These are phyloP conservation scores for Candida buenavistaensis DNA, from an alignment of 1,139 yeast genomes.

Conservation along the genomic window DNA sequence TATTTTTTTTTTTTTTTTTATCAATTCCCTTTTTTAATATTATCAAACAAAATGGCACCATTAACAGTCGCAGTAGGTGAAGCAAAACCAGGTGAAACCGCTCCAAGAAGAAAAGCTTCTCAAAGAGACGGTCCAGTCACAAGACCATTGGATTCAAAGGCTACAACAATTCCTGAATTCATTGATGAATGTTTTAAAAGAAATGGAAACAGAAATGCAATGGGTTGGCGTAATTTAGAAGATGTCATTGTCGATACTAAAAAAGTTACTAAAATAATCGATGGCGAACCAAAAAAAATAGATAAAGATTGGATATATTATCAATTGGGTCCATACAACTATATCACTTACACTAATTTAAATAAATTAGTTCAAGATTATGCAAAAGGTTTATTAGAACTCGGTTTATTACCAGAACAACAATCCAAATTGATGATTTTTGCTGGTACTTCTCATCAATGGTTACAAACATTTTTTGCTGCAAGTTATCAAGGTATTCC, in stretches of 20 bases:
- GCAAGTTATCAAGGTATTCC: slow-evolving; percentile 77
- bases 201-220: slow-evolving; percentile 54
- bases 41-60: no score
- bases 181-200: slow-evolving; percentile 62
- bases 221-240: slow-evolving; percentile 79
- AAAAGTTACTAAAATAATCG: slow-evolving; percentile 69
- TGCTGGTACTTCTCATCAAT: slow-evolving; percentile 80
- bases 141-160: slow-evolving; percentile 61
- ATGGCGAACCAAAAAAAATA: slow-evolving; percentile 70
- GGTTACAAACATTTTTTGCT: slow-evolving; percentile 90
- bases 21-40: no score
- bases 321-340: slow-evolving; percentile 74
- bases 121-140: slow-evolving; percentile 55
- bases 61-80: slow-evolving; percentile 74
- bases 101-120: slow-evolving; percentile 77
- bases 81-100: slow-evolving; percentile 84
- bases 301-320: slow-evolving; percentile 87
- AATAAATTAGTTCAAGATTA: slow-evolving; percentile 48
- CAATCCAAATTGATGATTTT: slow-evolving; percentile 74
- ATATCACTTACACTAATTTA: slow-evolving; percentile 62
- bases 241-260: slow-evolving; percentile 79
- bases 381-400: slow-evolving; percentile 73
- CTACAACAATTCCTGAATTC: slow-evolving; percentile 70
- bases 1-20: no score
- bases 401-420: slow-evolving; percentile 71